These are phyloP conservation scores for Kazachstania africana DNA, from an alignment of 805 yeast species.

Conservation along the genomic window DNA sequence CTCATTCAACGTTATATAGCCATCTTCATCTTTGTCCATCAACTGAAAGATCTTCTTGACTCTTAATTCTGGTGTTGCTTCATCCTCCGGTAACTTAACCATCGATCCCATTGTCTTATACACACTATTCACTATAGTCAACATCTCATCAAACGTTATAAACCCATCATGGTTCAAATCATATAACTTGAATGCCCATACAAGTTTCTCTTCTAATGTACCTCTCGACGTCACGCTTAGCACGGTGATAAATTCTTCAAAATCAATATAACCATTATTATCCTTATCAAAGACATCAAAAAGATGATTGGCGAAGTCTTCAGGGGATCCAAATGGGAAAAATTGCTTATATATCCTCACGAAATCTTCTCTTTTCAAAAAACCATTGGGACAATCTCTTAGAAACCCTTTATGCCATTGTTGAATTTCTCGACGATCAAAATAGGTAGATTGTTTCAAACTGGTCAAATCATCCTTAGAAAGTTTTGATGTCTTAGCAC, in stretches of 20 bases:
- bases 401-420: constrained; percentile 97
- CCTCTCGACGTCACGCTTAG: constrained; percentile 83
- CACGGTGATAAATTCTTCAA: constrained; percentile 85
- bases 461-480: constrained; percentile 82
- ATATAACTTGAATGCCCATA: constrained; percentile 83
- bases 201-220: constrained; percentile 66
- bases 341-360: constrained; percentile 88
- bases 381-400: constrained; percentile 89
- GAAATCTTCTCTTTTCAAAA: constrained; percentile 75
- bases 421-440: constrained; percentile 86
- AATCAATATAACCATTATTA: constrained; percentile 70
- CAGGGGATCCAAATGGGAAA: constrained; percentile 97
- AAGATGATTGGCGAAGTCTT: constrained; percentile 77
- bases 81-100: constrained; percentile 82
- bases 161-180: constrained; percentile 74
- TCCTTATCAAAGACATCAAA: constrained; percentile 84
- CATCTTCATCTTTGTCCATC: constrained; percentile 61
- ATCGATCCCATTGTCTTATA: constrained; percentile 93
- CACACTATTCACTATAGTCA: constrained; percentile 67
- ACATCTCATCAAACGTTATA: constrained; percentile 67
- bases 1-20: constrained; percentile 68
- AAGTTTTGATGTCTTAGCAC: constrained; percentile 85
- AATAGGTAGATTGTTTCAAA: constrained; percentile 75
- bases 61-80: constrained; percentile 81
- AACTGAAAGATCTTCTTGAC: constrained; percentile 68